Conservation (phyloP, 352 stramenopile genomes). For the Saprolegnia parasitica region DNA sequence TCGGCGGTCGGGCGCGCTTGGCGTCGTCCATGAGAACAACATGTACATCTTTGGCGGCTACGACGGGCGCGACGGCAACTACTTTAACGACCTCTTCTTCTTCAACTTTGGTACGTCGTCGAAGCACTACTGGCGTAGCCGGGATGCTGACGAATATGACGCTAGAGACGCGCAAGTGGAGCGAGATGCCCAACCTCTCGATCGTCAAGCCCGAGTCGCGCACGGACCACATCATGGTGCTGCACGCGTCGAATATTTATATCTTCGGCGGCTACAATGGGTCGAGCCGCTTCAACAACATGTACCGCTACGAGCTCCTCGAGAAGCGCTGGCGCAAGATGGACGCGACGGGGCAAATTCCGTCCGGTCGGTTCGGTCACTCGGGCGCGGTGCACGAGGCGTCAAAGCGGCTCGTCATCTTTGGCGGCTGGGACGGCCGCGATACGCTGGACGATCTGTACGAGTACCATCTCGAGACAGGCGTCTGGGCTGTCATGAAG, state of each 20-base stretch:
- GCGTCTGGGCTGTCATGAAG: slow-evolving; percentile 61
- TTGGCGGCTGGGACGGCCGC: slow-evolving; percentile 82
- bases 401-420: slow-evolving; percentile 73
- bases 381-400: slow-evolving; percentile 67
- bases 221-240: slow-evolving; percentile 85
- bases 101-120: slow-evolving; percentile 69
- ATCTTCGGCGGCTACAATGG: slow-evolving; percentile 88
- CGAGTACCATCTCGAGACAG: slow-evolving; percentile 67
- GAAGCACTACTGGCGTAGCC: not conserved
- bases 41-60: slow-evolving; percentile 91
- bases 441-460: slow-evolving; percentile 82
- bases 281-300: slow-evolving; percentile 74
- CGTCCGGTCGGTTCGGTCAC: slow-evolving; percentile 74
- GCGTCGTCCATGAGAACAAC: slow-evolving; percentile 68
- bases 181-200: slow-evolving; percentile 65
- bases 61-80: slow-evolving; percentile 83
- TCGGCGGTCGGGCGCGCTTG: slow-evolving; percentile 68
- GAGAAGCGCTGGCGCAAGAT: slow-evolving; percentile 53
- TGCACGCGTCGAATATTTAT: slow-evolving; percentile 73
- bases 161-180: slow-evolving; percentile 54
- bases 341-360: slow-evolving; percentile 43
- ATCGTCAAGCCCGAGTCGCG: slow-evolving; percentile 62
- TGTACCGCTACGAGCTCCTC: slow-evolving; percentile 65
- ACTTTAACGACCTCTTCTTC: slow-evolving; percentile 86
- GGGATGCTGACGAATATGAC: too few relatives aligned